Conservation (phyloP, 495 filamentous ascomycete genomes). For the Aspergillus indologenus region DNA sequence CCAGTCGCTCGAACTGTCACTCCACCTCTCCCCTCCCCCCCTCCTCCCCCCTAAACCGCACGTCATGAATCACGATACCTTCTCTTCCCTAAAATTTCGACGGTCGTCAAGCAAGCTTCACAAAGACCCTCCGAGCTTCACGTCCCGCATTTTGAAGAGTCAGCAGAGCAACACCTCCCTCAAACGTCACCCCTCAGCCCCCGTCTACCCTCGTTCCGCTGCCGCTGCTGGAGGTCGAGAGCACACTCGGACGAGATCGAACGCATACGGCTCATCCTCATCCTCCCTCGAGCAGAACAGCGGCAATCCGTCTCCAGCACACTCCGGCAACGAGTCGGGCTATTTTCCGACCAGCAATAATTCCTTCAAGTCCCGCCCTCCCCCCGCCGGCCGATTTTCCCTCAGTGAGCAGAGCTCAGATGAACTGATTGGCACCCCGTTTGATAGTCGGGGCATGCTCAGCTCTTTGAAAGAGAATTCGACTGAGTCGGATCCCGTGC, state of each 20-base stretch:
- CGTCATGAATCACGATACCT: slow-evolving; percentile 46
- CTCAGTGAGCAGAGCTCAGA: slow-evolving; percentile 63
- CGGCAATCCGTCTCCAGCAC: slow-evolving; percentile 48
- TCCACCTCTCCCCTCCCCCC: slow-evolving; percentile 15
- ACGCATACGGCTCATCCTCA: slow-evolving; percentile 52
- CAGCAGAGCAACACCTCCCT: slow-evolving; percentile 50
- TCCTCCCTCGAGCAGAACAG: slow-evolving; percentile 50
- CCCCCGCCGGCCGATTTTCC: slow-evolving; percentile 45
- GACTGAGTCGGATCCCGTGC: slow-evolving; percentile 47
- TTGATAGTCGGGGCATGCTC: slow-evolving; percentile 67
- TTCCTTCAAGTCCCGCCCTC: slow-evolving; percentile 32
- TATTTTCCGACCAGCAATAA: slow-evolving; percentile 32
- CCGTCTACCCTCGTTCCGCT: slow-evolving; percentile 50
- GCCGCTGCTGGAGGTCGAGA: slow-evolving; percentile 39
- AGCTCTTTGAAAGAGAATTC: slow-evolving; percentile 58
- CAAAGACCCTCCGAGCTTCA: slow-evolving; percentile 47
- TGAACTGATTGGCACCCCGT: slow-evolving; percentile 67
- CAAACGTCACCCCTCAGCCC: slow-evolving; percentile 69
- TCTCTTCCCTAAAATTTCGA: slow-evolving; percentile 46
- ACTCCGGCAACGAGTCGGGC: slow-evolving; percentile 39
- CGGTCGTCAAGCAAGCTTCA: slow-evolving; percentile 48
- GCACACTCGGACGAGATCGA: slow-evolving; percentile 48
- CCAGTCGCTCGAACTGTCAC: slow-evolving; percentile 19
- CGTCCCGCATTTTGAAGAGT: slow-evolving; percentile 42
- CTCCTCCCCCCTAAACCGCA: slow-evolving; percentile 20